Conservation (phyloP, 192 early-diverging fungal genomes). For the Hyaloraphidium curvatum region DNA sequence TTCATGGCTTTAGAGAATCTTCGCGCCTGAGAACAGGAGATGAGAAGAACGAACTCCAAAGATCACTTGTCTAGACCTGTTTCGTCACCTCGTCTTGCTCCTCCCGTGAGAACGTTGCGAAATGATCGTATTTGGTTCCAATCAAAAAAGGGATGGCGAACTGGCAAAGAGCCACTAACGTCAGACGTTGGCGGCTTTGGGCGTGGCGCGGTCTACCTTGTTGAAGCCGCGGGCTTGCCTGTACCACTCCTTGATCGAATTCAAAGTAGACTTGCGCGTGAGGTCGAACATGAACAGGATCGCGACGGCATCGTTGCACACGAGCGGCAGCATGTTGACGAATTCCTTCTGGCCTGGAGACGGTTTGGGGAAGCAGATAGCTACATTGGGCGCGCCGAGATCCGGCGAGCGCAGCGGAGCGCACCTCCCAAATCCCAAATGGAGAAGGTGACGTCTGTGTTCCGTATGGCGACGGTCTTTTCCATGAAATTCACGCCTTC, state of each 20-base stretch:
- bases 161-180: too few relatives aligned
- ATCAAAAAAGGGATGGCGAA: conserved; percentile 85
- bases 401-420: too few relatives aligned
- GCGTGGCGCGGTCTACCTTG: conserved; percentile 31
- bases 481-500: conserved; percentile 91
- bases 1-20: conserved; percentile 85
- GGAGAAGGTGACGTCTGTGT: conserved; percentile 86
- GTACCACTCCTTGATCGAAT: conserved; percentile 92
- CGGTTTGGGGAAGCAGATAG: conserved; percentile 5
- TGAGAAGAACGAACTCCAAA: background rate
- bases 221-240: conserved; percentile 89
- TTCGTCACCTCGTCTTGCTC: conserved; percentile 86
- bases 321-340: conserved; percentile 91
- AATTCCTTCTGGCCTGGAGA: conserved; percentile 76
- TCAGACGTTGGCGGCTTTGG: too few relatives aligned
- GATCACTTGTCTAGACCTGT: conserved; percentile 29
- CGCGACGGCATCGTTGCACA: conserved; percentile 87
- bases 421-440: conserved; percentile 94
- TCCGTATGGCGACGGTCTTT: conserved; percentile 75
- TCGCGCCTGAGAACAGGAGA: conserved; percentile 32
- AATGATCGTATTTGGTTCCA: conserved; percentile 92
- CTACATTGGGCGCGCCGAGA: too few relatives aligned
- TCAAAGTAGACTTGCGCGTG: conserved; percentile 73
- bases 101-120: conserved; percentile 60
- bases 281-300: conserved; percentile 95